Conservation (phyloP, 78 protist species). For the Polysphondylium violaceum region DNA sequence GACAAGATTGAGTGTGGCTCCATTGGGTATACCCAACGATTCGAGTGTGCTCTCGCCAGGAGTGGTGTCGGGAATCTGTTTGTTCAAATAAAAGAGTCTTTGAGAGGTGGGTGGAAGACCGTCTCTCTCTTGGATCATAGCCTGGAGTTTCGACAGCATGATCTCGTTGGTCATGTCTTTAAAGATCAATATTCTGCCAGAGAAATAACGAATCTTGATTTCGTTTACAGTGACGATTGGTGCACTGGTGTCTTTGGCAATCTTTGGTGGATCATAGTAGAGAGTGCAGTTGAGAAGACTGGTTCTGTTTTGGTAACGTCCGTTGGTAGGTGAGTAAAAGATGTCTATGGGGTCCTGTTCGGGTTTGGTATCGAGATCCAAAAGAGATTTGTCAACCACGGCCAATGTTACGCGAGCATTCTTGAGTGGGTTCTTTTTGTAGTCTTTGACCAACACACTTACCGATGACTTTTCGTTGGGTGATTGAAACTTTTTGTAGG, state of each 20-base stretch:
- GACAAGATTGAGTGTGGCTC: conserved; percentile 14
- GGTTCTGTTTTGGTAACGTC: neutral
- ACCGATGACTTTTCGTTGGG: conserved; percentile 2
- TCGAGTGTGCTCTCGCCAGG: neutral
- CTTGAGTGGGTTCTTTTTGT: neutral
- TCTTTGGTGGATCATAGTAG: neutral
- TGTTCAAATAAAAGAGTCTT: conserved; percentile 30
- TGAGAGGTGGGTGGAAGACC: conserved; percentile 43
- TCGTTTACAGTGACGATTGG: neutral
- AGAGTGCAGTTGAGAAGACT: neutral
- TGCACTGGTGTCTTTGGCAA: neutral
- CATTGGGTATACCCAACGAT: neutral
- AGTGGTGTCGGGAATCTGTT: conserved; percentile 6
- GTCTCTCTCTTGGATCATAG: conserved; percentile 28
- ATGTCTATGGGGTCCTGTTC: too few species aligned
- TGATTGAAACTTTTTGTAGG: conserved; percentile 14
- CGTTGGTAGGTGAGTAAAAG: too few species aligned
- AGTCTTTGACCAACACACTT: neutral
- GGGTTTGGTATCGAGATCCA: neutral
- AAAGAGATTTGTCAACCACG: conserved; percentile 39
- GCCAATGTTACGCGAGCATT: conserved; percentile 27
- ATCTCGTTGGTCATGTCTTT: neutral
- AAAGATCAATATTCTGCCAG: conserved; percentile 29
- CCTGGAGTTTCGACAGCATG: neutral
- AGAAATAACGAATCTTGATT: conserved; percentile 11